Percentiles rank a stretch among this genome's conserved stretches.
These are phyloP conservation scores for Exserohilum turcica DNA, from an alignment of 2,329 filamentous ascomycete genomes.

Conservation along the genomic window DNA sequence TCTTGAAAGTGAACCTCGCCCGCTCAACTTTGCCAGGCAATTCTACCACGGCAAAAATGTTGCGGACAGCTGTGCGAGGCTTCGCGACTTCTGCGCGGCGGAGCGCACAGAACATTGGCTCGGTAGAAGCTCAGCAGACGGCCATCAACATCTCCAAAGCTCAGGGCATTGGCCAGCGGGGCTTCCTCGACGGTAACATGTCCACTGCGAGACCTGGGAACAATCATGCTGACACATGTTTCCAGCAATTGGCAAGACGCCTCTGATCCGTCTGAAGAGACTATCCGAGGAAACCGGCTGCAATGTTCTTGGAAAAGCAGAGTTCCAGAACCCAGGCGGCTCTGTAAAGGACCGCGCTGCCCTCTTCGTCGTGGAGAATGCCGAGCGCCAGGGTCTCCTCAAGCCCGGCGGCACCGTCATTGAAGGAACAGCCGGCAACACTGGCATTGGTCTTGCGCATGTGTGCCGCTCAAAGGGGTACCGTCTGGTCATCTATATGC, in stretches of 20 bases:
- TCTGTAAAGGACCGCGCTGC: slow-evolving; percentile 96
- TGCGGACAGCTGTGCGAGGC: slow-evolving; percentile 69
- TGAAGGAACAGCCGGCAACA: slow-evolving; percentile 97
- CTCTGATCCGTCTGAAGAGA: slow-evolving; percentile 84
- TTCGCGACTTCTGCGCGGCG: slow-evolving; percentile 69
- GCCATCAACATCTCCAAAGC: slow-evolving; percentile 76
- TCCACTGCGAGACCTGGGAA: not conserved
- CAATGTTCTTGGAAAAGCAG: slow-evolving; percentile 92
- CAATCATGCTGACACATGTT: slow-evolving; percentile 3
- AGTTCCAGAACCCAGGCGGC: slow-evolving; percentile 98
- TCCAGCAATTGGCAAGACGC: slow-evolving; percentile 94
- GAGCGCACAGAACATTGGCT: slow-evolving; percentile 53
- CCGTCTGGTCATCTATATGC: slow-evolving; percentile 98
- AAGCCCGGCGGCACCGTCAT: slow-evolving; percentile 89
- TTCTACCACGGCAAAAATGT: slow-evolving; percentile 58
- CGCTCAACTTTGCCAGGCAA: slow-evolving; percentile 2
- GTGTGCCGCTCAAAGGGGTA: slow-evolving; percentile 93
- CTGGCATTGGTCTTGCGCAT: slow-evolving; percentile 95
- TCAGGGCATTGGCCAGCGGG: slow-evolving; percentile 76
- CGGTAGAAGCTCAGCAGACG: slow-evolving; percentile 61
- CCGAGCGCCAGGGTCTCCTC: slow-evolving; percentile 84
- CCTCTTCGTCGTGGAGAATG: slow-evolving; percentile 90
- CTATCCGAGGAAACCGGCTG: slow-evolving; percentile 92
- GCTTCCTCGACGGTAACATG: slow-evolving; percentile 75
- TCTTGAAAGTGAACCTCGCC: slow-evolving; percentile 3